Percentiles rank a stretch among this genome's conserved stretches.
Evolutionary conservation across 2,329 filamentous ascomycete genomes (phyloP).

Genomic region (Aspergillus puulaauensis): DNA sequence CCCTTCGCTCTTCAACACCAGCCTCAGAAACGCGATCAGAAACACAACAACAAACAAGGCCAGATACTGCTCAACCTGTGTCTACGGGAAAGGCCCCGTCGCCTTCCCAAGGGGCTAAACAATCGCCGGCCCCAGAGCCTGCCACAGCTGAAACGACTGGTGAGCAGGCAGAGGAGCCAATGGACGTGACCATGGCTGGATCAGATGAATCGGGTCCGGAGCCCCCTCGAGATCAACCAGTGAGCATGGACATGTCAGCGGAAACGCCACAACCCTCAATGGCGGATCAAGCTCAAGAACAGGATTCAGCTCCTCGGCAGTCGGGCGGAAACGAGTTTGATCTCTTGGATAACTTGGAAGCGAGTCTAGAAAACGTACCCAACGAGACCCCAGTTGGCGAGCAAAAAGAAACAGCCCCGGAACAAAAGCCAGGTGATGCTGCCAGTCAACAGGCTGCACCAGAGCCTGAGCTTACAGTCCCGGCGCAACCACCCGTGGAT

Average conservation of each 20-base stretch:
- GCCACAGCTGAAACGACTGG: background rate
- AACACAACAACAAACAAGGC: background rate
- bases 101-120: constrained; percentile 6
- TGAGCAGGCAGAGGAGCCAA: constrained; percentile 12
- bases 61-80: constrained; percentile 1
- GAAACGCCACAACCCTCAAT: constrained; percentile 1
- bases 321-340: constrained; percentile 37
- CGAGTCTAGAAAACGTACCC: constrained; percentile 31
- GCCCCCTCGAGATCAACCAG: background rate
- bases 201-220: constrained; percentile 3
- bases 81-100: background rate
- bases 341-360: constrained; percentile 49
- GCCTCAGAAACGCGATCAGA: background rate
- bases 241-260: constrained; percentile 8
- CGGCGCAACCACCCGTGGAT: constrained; percentile 1
- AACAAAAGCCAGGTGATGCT: background rate
- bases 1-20: background rate
- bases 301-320: constrained; percentile 16
- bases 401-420: background rate
- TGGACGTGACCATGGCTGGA: constrained; percentile 11
- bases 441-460: background rate
- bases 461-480: background rate
- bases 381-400: constrained; percentile 11
- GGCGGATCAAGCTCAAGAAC: background rate
- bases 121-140: background rate